Evolutionary conservation across 2,329 filamentous ascomycete genomes (phyloP).

Genomic region (Colletotrichum acutatum): DNA sequence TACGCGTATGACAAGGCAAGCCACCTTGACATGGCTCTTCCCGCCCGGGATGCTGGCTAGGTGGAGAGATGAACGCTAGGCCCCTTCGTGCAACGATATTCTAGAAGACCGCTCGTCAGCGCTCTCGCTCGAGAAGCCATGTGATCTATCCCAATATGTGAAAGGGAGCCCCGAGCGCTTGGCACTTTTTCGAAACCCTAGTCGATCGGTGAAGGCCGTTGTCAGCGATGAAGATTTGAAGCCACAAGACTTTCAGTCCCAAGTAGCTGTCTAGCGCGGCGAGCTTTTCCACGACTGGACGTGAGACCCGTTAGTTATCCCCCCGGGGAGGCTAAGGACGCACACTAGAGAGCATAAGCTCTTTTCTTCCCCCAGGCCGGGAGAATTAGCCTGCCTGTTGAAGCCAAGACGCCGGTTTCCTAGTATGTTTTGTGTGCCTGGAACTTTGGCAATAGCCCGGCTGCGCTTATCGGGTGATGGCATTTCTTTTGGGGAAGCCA

Average conservation of each 20-base stretch:
- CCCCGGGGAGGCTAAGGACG: background rate
- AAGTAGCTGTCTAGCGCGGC: slow-evolving; percentile 18
- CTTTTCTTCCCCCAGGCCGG: background rate
- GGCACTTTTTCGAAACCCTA: background rate
- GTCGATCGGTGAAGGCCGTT: slow-evolving; percentile 5
- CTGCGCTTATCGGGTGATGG: slow-evolving; percentile 12
- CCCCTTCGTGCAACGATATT: background rate
- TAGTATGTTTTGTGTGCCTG: background rate
- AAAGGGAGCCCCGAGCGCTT: background rate
- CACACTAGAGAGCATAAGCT: slow-evolving; percentile 4
- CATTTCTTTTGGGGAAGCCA: slow-evolving; percentile 24
- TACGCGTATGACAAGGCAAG: background rate
- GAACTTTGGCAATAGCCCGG: background rate
- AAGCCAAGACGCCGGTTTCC: background rate
- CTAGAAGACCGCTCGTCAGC: background rate
- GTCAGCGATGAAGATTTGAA: slow-evolving; percentile 3
- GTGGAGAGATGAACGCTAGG: background rate
- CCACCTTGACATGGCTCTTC: background rate
- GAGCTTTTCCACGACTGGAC: background rate
- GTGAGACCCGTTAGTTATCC: background rate
- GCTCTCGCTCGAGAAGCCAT: background rate
- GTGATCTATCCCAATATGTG: background rate
- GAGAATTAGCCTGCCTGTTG: background rate
- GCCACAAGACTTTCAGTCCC: background rate
- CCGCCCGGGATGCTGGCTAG: background rate